These are phyloP conservation scores for Trichosporon sp. DNA, from an alignment of 1,284 basidiomycete genomes.

Conservation along the genomic window DNA sequence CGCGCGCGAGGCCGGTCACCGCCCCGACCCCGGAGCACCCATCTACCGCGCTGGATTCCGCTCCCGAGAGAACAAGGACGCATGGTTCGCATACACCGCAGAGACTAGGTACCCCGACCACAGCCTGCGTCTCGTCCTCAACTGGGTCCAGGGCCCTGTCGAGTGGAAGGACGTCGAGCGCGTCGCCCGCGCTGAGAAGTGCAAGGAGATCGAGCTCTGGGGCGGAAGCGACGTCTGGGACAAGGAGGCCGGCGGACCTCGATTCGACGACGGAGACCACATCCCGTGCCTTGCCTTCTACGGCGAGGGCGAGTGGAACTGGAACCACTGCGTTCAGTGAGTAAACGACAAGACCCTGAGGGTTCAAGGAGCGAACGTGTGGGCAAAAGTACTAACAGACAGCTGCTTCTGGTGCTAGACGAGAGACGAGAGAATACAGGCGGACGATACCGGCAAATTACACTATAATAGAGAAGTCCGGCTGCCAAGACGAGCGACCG, in stretches of 20 bases:
- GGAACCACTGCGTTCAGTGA: slow-evolving; percentile 1
- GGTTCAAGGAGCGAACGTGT: no score
- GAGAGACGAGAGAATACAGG: neutral
- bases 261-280: neutral
- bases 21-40: neutral
- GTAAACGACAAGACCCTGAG: neutral
- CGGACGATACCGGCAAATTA: no score
- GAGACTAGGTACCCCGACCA: neutral
- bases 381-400: neutral
- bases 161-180: slow-evolving; percentile 3
- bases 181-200: slow-evolving; percentile 4
- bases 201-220: slow-evolving; percentile 12
- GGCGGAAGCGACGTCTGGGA: slow-evolving; percentile 6
- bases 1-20: neutral
- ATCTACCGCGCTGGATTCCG: neutral
- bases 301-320: neutral
- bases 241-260: neutral
- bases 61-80: neutral
- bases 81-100: neutral
- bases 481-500: no score
- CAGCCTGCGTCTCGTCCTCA: neutral
- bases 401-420: slow-evolving; percentile 2
- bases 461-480: no score
- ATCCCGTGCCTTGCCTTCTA: slow-evolving; percentile 10
- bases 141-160: neutral